Evolutionary conservation across 2,329 filamentous ascomycete genomes (phyloP).

Genomic region (Claviceps sp.): DNA sequence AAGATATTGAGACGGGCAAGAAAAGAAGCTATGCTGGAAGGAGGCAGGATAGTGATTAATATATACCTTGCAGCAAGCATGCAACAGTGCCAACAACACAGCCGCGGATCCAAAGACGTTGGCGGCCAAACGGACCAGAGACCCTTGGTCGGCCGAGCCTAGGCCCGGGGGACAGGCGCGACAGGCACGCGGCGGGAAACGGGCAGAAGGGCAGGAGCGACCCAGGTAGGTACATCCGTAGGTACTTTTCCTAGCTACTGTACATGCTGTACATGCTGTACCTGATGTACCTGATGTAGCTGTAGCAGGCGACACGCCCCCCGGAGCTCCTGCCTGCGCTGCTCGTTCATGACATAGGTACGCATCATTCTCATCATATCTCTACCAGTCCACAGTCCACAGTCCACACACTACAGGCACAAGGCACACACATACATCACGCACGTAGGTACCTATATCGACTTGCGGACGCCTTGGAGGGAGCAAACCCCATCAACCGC

Average conservation of each 20-base stretch:
- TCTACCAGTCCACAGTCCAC: neutral
- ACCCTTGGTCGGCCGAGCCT: neutral
- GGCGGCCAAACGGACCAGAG: neutral
- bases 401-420: neutral
- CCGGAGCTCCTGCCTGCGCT: neutral
- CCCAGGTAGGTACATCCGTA: neutral
- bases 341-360: constrained; percentile 1
- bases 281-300: no score
- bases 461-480: neutral
- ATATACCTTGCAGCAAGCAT: neutral
- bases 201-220: no score
- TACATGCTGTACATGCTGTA: no score
- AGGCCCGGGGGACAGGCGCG: neutral
- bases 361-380: neutral
- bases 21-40: neutral
- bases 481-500: constrained; percentile 1
- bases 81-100: neutral
- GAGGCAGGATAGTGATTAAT: constrained; percentile 1
- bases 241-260: no score
- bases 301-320: neutral
- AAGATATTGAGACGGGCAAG: neutral
- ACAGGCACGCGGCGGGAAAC: no score
- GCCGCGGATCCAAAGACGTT: neutral
- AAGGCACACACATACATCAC: neutral
- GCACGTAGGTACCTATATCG: no score